Conservation (phyloP, 768 basidiomycete species). For the Mycena leptocephala region DNA sequence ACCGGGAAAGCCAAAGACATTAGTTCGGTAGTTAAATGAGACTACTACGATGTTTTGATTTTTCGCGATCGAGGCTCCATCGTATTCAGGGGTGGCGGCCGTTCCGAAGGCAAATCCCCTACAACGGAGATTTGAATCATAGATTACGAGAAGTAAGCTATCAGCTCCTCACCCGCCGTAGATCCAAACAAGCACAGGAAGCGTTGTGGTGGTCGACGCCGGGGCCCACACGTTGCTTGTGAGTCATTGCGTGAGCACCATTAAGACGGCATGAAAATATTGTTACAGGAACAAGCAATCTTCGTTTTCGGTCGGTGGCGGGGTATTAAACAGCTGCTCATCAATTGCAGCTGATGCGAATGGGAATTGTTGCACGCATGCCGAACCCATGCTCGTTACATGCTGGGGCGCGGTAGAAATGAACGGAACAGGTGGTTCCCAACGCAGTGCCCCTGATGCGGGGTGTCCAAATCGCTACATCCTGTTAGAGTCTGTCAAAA, state of each 20-base stretch:
- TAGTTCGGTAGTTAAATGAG: conserved; percentile 31
- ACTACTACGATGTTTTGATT: conserved; percentile 25
- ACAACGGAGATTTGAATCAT: not conserved
- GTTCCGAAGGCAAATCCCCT: conserved; percentile 27
- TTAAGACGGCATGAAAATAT: not conserved
- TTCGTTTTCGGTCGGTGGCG: conserved; percentile 23
- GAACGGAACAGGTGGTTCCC: conserved; percentile 27
- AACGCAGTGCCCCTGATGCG: conserved; percentile 2
- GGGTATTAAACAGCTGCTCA: conserved; percentile 19
- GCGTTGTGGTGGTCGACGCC: not conserved
- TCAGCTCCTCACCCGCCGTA: conserved; percentile 16
- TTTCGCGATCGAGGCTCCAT: conserved; percentile 18
- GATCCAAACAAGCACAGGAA: conserved; percentile 20
- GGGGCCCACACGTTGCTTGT: conserved; percentile 26
- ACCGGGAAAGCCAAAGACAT: conserved; percentile 29
- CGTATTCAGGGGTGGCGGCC: conserved; percentile 4
- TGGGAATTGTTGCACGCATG: conserved; percentile 29
- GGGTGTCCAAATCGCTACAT: conserved; percentile 18
- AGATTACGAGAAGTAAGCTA: too few relatives aligned
- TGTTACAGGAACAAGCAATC: conserved; percentile 18
- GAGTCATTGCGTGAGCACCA: not conserved
- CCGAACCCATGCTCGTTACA: conserved; percentile 8
- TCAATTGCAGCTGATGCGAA: not conserved
- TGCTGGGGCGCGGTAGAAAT: not conserved
- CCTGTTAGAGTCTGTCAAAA: not conserved